Conservation (phyloP, 345 rosid species). For the Brassica rapa region DNA sequence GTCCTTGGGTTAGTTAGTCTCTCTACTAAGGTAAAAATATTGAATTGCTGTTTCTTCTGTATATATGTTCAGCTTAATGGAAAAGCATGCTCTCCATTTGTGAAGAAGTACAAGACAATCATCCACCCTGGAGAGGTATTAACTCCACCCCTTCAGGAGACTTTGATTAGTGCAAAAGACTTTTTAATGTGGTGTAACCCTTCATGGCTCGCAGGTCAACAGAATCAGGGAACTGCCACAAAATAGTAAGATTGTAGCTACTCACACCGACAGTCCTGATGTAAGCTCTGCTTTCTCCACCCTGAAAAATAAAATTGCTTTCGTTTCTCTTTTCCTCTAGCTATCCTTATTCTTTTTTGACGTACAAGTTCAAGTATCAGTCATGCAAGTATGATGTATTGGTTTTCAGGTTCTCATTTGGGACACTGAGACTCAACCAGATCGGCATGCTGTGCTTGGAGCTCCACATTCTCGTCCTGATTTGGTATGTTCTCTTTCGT, state of each 20-base stretch:
- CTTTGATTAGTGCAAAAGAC: not conserved
- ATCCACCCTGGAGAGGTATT: slow-evolving; percentile 98
- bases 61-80: slow-evolving; percentile 61
- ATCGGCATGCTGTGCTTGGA: slow-evolving; percentile 90
- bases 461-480: slow-evolving; percentile 86
- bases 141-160: not conserved
- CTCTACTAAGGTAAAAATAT: not conserved
- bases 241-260: slow-evolving; percentile 83
- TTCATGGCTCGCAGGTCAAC: slow-evolving; percentile 64
- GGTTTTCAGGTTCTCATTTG: slow-evolving; percentile 82
- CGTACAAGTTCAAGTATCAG: not conserved
- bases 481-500: slow-evolving; percentile 52
- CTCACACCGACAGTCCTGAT: slow-evolving; percentile 93
- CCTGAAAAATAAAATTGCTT: not conserved
- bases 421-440: slow-evolving; percentile 93
- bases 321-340: not conserved
- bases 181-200: not conserved
- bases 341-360: not conserved
- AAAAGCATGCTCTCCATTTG: slow-evolving; percentile 83
- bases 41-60: not conserved
- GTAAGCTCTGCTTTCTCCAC: slow-evolving; percentile 43
- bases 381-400: slow-evolving; percentile 20
- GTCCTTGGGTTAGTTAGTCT: not conserved
- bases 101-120: slow-evolving; percentile 90
- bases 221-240: slow-evolving; percentile 94